These are phyloP conservation scores for Rubroboletus pulcherrimus DNA, from an alignment of 768 basidiomycete genomes.

Conservation along the genomic window DNA sequence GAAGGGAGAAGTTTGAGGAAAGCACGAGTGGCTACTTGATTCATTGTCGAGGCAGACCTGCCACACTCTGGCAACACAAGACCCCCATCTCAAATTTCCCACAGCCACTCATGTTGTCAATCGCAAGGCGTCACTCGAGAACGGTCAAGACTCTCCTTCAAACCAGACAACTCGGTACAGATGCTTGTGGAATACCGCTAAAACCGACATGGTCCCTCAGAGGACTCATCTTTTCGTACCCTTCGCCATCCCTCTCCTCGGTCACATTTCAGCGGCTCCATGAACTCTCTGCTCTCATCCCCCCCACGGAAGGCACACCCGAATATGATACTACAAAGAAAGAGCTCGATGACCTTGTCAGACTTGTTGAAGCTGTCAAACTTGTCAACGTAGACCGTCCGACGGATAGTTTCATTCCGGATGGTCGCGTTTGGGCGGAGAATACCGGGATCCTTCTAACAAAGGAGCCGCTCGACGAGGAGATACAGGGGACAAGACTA, in stretches of 20 bases:
- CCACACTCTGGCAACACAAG: background rate
- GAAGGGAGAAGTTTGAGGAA: conserved; percentile 58
- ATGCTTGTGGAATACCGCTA: conserved; percentile 60
- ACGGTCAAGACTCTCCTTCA: conserved; percentile 1
- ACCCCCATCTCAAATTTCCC: conserved; percentile 2
- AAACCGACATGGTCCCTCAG: conserved; percentile 79
- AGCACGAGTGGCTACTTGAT: conserved; percentile 24
- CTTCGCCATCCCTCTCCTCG: conserved; percentile 57
- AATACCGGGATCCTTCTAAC: conserved; percentile 34
- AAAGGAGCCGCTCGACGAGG: conserved; percentile 19
- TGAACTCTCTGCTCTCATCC: conserved; percentile 65
- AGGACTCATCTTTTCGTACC: conserved; percentile 72
- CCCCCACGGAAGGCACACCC: conserved; percentile 55
- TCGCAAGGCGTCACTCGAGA: conserved; percentile 1
- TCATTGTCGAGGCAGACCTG: conserved; percentile 14
- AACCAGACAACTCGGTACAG: conserved; percentile 33
- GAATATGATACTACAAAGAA: conserved; percentile 49
- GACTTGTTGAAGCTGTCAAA: conserved; percentile 79
- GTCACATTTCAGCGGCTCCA: conserved; percentile 62
- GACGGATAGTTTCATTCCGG: conserved; percentile 31
- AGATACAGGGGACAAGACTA: conserved; percentile 41
- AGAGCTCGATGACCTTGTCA: conserved; percentile 69
- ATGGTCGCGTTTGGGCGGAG: conserved; percentile 41
- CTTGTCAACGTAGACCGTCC: conserved; percentile 43
- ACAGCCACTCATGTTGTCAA: conserved; percentile 9